These are phyloP conservation scores for Zalerion maritima DNA, from an alignment of 495 filamentous ascomycete genomes.

Conservation along the genomic window DNA sequence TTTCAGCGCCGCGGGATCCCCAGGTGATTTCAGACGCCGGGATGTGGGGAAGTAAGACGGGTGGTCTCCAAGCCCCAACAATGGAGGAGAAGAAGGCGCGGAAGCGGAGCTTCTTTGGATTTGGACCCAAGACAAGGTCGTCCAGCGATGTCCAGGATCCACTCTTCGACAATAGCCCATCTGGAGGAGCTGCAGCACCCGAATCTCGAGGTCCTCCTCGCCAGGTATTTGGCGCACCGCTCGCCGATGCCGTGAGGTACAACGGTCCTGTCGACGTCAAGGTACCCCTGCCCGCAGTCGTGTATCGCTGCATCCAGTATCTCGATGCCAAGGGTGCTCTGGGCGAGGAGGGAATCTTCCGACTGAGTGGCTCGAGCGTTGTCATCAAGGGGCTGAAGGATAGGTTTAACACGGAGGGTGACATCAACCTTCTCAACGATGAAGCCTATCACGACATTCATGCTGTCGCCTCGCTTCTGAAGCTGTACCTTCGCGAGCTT, in stretches of 20 bases:
- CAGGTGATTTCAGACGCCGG: slow-evolving; percentile 73
- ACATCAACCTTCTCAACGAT: slow-evolving; percentile 73
- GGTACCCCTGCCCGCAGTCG: slow-evolving; percentile 77
- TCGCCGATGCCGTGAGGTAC: slow-evolving; percentile 75
- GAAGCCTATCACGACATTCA: slow-evolving; percentile 90
- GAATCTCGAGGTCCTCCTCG: slow-evolving; percentile 45
- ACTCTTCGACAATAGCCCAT: slow-evolving; percentile 19
- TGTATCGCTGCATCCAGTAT: slow-evolving; percentile 94
- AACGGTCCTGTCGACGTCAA: slow-evolving; percentile 56
- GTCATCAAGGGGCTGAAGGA: slow-evolving; percentile 84
- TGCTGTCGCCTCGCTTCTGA: slow-evolving; percentile 86
- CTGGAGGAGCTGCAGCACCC: slow-evolving; percentile 9
- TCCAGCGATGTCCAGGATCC: slow-evolving; percentile 34
- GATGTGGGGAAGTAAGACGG: slow-evolving; percentile 63
- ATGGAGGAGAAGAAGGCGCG: slow-evolving; percentile 64
- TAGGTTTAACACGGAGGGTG: slow-evolving; percentile 85
- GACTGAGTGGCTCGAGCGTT: slow-evolving; percentile 84
- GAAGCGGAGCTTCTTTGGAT: slow-evolving; percentile 91
- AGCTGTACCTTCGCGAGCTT: slow-evolving; percentile 84
- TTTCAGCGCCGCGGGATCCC: too few species aligned
- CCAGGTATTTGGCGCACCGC: slow-evolving; percentile 71
- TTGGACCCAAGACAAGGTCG: slow-evolving; percentile 44
- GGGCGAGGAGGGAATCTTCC: slow-evolving; percentile 88
- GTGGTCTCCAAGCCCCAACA: slow-evolving; percentile 26
- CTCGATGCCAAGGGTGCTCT: slow-evolving; percentile 70